phyloP scores from a whole-genome alignment of 1,284 basidiomycete species.

The Moesziomyces sp. region DNA sequence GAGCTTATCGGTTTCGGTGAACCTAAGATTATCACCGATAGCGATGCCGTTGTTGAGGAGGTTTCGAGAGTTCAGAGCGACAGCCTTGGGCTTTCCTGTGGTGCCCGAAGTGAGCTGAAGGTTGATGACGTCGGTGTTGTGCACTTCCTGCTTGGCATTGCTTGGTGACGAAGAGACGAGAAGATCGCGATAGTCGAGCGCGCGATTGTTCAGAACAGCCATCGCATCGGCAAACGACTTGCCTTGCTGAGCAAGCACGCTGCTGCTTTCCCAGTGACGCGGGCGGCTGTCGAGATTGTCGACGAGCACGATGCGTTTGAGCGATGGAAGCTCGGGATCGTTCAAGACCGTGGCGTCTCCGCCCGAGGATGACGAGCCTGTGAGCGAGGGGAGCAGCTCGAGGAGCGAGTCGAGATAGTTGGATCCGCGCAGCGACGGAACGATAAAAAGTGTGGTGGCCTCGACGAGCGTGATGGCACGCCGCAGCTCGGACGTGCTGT shows the following conservation, averaged over 20 bases:
- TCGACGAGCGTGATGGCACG: conserved; percentile 75
- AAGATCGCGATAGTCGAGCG: conserved; percentile 54
- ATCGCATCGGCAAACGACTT: conserved; percentile 45
- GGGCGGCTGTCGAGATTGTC: conserved; percentile 72
- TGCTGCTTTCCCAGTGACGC: conserved; percentile 50
- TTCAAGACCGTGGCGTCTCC: conserved; percentile 69
- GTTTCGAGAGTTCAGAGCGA: conserved; percentile 71
- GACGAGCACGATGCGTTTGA: conserved; percentile 78
- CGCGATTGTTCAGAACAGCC: conserved; percentile 24
- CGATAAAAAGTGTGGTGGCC: conserved; percentile 78
- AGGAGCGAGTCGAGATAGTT: conserved; percentile 69
- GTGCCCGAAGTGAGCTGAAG: conserved; percentile 69
- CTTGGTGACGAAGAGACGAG: conserved; percentile 70
- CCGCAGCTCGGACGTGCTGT: conserved; percentile 78
- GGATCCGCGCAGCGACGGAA: conserved; percentile 71
- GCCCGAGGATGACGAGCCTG: conserved; percentile 70
- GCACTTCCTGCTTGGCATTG: conserved; percentile 72
- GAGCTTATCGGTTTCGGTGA: conserved; percentile 42
- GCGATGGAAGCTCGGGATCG: conserved; percentile 74
- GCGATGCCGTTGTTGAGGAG: conserved; percentile 81
- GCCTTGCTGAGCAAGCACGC: conserved; percentile 43
- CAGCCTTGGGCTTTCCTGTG: conserved; percentile 54
- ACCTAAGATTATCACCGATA: conserved; percentile 77
- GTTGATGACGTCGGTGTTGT: conserved; percentile 79
- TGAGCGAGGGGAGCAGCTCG: conserved; percentile 75